phyloP scores from a whole-genome alignment of 805 yeast genomes.

The Zygoascus tannicola region DNA sequence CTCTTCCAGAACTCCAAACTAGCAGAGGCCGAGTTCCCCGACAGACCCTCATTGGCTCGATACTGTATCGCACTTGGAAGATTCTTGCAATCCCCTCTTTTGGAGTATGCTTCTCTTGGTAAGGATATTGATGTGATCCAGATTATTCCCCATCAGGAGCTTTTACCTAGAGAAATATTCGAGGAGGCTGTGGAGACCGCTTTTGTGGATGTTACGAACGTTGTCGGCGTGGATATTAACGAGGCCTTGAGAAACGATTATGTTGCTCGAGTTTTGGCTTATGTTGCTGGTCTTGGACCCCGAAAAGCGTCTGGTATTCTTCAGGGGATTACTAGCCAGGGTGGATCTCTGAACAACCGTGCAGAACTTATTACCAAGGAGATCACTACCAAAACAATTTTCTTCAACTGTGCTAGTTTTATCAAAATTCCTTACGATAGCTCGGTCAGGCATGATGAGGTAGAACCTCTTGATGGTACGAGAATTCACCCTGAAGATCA shows the following conservation, averaged over 20 bases:
- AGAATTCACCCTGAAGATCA: conserved; percentile 98
- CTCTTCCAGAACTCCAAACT: conserved; percentile 72
- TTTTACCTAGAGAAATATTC: conserved; percentile 56
- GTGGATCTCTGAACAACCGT: conserved; percentile 56
- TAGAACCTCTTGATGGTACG: conserved; percentile 84
- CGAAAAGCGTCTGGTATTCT: conserved; percentile 85
- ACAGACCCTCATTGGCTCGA: conserved; percentile 66
- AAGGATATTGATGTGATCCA: conserved; percentile 62
- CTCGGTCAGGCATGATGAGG: conserved; percentile 39
- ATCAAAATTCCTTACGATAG: conserved; percentile 65
- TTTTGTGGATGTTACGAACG: conserved; percentile 80
- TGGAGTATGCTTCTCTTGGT: conserved; percentile 77
- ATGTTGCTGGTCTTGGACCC: conserved; percentile 87
- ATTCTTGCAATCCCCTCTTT: conserved; percentile 83
- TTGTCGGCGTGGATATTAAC: conserved; percentile 90
- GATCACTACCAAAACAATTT: conserved; percentile 68
- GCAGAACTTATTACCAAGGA: conserved; percentile 77
- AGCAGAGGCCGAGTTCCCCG: conserved; percentile 72
- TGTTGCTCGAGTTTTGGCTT: conserved; percentile 61
- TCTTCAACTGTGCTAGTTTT: conserved; percentile 88
- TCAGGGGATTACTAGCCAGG: conserved; percentile 63
- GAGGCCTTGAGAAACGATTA: conserved; percentile 74
- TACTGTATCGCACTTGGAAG: conserved; percentile 88
- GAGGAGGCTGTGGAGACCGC: conserved; percentile 63
- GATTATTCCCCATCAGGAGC: conserved; percentile 57